A percentile compares a stretch with the other conserved stretches of the same genome.
These are phyloP conservation scores for Tuctoria greenei DNA, from an alignment of 176 grass and related monocot genomes.

Conservation along the genomic window DNA sequence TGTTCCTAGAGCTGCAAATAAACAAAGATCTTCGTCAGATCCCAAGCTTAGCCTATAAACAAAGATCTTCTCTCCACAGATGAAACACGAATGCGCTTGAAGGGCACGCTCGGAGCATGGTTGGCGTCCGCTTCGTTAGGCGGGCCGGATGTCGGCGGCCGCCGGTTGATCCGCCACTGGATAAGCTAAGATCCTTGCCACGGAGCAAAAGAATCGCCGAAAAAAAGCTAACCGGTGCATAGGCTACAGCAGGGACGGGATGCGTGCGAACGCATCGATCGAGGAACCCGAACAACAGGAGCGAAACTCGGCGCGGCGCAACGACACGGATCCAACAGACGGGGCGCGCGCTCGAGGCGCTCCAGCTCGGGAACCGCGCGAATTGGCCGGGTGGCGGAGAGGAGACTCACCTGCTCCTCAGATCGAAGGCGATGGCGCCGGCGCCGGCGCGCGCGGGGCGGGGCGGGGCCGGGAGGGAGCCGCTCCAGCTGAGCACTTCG, in stretches of 20 bases:
- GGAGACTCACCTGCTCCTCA: conserved; percentile 20
- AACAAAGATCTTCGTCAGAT: neutral
- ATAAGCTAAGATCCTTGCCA: neutral
- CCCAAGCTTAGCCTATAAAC: neutral
- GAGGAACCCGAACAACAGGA: neutral
- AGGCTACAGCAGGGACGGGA: neutral
- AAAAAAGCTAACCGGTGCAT: neutral
- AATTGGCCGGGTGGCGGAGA: neutral
- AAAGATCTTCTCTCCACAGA: neutral
- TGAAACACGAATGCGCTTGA: neutral
- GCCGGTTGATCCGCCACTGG: neutral
- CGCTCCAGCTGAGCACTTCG: conserved; percentile 4
- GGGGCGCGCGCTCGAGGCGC: neutral
- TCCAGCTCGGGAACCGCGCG: neutral
- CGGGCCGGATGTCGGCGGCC: neutral
- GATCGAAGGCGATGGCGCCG: conserved; percentile 24
- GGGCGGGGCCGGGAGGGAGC: neutral
- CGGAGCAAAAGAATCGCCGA: neutral
- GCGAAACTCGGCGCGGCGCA: neutral
- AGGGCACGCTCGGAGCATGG: neutral
- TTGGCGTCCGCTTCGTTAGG: neutral
- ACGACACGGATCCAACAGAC: neutral
- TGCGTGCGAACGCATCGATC: neutral
- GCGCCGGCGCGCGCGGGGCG: neutral
- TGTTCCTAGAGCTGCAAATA: conserved; percentile 28